Evolutionary conservation across 176 grass and related monocot genomes (phyloP).

Genomic region (Hyparrhenia diplandra): DNA sequence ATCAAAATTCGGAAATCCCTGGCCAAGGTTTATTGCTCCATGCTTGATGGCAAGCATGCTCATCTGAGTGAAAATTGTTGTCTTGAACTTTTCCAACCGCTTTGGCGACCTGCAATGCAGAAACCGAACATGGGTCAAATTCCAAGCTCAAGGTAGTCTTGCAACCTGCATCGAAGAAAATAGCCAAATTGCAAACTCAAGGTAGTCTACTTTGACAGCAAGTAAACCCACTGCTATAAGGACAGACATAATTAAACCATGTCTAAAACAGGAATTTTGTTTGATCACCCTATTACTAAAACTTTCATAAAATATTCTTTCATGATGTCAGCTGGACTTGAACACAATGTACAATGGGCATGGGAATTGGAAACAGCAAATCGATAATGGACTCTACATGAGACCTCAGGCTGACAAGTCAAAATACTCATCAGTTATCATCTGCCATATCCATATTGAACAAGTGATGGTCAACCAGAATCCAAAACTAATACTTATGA

Average conservation of each 20-base stretch:
- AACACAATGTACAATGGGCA: background rate
- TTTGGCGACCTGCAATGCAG: conserved; percentile 70
- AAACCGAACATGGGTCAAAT: conserved; percentile 3
- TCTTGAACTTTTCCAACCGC: conserved; percentile 92
- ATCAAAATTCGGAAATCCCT: conserved; percentile 98
- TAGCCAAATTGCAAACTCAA: conserved; percentile 10
- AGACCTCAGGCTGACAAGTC: background rate
- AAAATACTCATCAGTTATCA: background rate
- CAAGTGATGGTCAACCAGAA: background rate
- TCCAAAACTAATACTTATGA: background rate
- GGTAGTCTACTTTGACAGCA: background rate
- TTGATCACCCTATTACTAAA: background rate
- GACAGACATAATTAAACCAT: background rate
- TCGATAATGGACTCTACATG: background rate
- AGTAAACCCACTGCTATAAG: conserved; percentile 1
- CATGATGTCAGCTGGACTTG: conserved; percentile 1
- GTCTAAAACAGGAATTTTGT: background rate
- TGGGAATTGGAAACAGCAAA: background rate
- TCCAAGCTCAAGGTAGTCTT: background rate
- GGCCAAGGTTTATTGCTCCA: conserved; percentile 93
- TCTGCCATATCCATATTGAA: background rate
- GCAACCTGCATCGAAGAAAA: conserved; percentile 41
- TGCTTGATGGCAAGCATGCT: conserved; percentile 94
- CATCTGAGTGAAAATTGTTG: conserved; percentile 98
- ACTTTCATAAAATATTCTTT: background rate